Conservation (phyloP, 176 grass and related monocot genomes). For the Puccinellia tenuiflora region DNA sequence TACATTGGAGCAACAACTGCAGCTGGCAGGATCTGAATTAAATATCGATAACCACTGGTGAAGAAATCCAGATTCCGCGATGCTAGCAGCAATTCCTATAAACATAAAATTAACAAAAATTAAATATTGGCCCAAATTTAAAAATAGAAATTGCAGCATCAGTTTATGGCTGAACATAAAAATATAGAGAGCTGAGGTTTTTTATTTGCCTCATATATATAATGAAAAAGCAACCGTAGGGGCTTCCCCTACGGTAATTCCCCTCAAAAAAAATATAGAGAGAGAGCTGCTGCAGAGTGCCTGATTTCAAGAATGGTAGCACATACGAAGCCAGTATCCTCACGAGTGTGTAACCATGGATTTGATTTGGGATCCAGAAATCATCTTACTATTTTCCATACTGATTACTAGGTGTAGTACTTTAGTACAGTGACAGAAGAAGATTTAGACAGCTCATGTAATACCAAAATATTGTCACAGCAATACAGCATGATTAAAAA, state of each 20-base stretch:
- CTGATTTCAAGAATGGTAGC: background rate
- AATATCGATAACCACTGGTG: constrained; percentile 88
- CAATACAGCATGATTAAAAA: background rate
- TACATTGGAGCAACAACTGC: constrained; percentile 99
- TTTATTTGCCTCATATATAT: too few species aligned
- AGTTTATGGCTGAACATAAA: background rate
- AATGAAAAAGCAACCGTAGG: too few species aligned
- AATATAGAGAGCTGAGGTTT: too few species aligned
- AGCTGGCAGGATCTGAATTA: constrained; percentile 94
- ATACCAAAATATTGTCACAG: background rate
- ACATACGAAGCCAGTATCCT: background rate
- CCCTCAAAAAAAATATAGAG: background rate
- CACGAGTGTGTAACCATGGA: background rate
- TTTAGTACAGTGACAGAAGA: background rate
- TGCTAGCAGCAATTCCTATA: constrained; percentile 82
- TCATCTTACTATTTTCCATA: background rate
- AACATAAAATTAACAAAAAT: constrained; percentile 24
- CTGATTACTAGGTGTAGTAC: background rate
- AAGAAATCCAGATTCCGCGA: constrained; percentile 96
- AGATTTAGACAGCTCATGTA: background rate
- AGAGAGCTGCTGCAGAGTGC: background rate
- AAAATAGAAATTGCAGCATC: background rate
- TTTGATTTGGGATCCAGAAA: background rate
- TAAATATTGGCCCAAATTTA: background rate
- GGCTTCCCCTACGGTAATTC: too few species aligned